Evolutionary conservation across 2,329 filamentous ascomycete species (phyloP), one percentile per base, ranked within the genome.

Genomic region (Chaetoscypha palmicola): DNA sequence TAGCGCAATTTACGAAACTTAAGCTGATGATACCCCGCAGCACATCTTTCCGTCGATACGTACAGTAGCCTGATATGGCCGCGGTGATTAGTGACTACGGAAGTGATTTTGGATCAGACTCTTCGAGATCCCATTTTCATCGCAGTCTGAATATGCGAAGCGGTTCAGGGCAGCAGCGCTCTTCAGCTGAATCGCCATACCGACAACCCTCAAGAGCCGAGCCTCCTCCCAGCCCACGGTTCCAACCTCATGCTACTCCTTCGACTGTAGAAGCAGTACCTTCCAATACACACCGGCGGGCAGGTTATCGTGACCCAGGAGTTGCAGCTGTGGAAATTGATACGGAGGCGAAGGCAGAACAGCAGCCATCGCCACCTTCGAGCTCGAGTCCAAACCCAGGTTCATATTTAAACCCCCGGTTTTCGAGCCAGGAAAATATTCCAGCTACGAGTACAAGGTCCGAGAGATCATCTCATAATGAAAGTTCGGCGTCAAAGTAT

Each of bases 71-170:
- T 61, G 57, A 62, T 68, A 81, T 82, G 78, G 78, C 77, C 61
- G 71, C 77, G 66, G 64, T 81, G 66, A 74, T 81, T 57, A 75
- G 76, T 64, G 86, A 91, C 71, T 81, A 81, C 69, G 46, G 41
- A 56, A 76, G 76, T 65, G 86, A 91, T 71, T 81, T 81, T 69
- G 79, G 81, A 67, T 76, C 85, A 65, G 81, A 87, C 68, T 73
- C 81, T 57, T 73, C 77, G 58, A 76, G 79, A 67, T 82, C 45
- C 20, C 39, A 43, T 24, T 47, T 83, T 67, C 77, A 58, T 39
- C 57, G 50, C 46, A 42, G 42, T 79, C 48, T 53, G 70, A 79
- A 73, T 68, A 84, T 81, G 73, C 83, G 87, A 70, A 66, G 68
- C 47, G 51, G 65, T 64, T 51, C 69, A 51, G 68, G 68, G 51